These are phyloP conservation scores for Gilbertella persicaria DNA, from an alignment of 371 early-diverging fungal genomes.

Conservation along the genomic window DNA sequence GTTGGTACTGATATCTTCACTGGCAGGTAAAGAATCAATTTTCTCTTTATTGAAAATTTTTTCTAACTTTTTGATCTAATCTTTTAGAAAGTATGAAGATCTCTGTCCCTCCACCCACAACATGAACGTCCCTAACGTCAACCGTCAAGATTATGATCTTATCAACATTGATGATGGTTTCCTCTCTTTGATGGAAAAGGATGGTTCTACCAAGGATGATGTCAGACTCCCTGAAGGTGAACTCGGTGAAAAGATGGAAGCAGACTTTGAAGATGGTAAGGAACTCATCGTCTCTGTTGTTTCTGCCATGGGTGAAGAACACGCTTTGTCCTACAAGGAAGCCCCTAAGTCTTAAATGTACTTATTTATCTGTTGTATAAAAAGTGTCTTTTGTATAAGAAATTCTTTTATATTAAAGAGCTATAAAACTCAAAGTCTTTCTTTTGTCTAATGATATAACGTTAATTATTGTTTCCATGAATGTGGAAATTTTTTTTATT, in stretches of 20 bases:
- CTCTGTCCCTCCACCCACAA: conserved; percentile 99
- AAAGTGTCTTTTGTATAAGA: conserved; percentile 1
- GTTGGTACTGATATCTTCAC: conserved; percentile 97
- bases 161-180: conserved; percentile 93
- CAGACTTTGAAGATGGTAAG: conserved; percentile 80
- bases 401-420: conserved; percentile 3
- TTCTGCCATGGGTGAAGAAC: conserved; percentile 95
- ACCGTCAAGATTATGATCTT: conserved; percentile 83
- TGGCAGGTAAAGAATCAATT: conserved; percentile 67
- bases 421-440: no score
- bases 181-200: conserved; percentile 82
- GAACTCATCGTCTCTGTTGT: conserved; percentile 87
- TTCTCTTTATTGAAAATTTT: neutral
- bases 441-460: no score
- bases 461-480: no score
- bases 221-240: conserved; percentile 92
- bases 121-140: conserved; percentile 98
- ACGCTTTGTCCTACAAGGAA: conserved; percentile 67
- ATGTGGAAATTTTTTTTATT: no score
- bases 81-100: conserved; percentile 80
- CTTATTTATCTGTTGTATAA: neutral
- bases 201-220: conserved; percentile 92
- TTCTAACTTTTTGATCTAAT: neutral
- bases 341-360: conserved; percentile 34
- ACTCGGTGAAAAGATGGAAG: conserved; percentile 75